phyloP scores from a whole-genome alignment of 768 basidiomycete genomes.

The Tulasnella sp. region DNA sequence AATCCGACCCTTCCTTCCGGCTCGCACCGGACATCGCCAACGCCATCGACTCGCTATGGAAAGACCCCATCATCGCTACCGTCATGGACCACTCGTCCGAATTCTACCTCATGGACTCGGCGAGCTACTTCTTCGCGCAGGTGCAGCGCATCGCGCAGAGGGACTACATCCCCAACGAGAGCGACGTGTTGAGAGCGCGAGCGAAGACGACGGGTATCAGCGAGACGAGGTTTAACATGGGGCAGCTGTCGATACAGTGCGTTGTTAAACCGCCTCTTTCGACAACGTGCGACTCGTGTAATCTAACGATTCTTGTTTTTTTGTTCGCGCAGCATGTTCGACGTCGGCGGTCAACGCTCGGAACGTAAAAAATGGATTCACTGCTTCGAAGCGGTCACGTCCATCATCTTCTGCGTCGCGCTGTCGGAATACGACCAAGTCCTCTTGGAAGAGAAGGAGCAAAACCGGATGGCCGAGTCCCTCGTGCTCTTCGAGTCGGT shows the following conservation, averaged over 20 bases:
- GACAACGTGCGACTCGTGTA: too few species aligned
- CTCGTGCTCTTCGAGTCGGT: slow-evolving; percentile 71
- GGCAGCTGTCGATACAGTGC: slow-evolving; percentile 46
- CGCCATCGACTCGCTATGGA: slow-evolving; percentile 46
- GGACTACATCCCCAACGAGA: slow-evolving; percentile 46
- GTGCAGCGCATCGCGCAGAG: slow-evolving; percentile 43
- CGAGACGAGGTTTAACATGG: slow-evolving; percentile 49
- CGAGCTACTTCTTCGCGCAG: slow-evolving; percentile 43
- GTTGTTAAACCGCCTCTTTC: slow-evolving; percentile 20
- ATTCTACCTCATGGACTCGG: slow-evolving; percentile 3
- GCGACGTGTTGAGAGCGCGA: slow-evolving; percentile 45
- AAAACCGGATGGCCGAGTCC: slow-evolving; percentile 77
- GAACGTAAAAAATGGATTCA: slow-evolving; percentile 83
- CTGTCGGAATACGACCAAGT: slow-evolving; percentile 55
- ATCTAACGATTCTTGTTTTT: too few species aligned
- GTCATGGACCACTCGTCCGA: slow-evolving; percentile 41
- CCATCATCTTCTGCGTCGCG: slow-evolving; percentile 59
- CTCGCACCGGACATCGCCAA: slow-evolving; percentile 41
- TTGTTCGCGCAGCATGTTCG: slow-evolving; percentile 51
- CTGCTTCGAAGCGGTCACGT: slow-evolving; percentile 66
- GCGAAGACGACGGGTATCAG: slow-evolving; percentile 50
- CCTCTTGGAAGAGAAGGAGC: slow-evolving; percentile 56
- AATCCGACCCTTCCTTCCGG: slow-evolving; percentile 35
- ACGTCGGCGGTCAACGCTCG: slow-evolving; percentile 74
- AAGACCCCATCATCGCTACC: slow-evolving; percentile 47